These are phyloP conservation scores for Pseudogymnoascus sp. DNA, from an alignment of 2,329 filamentous ascomycete genomes.

Conservation along the genomic window DNA sequence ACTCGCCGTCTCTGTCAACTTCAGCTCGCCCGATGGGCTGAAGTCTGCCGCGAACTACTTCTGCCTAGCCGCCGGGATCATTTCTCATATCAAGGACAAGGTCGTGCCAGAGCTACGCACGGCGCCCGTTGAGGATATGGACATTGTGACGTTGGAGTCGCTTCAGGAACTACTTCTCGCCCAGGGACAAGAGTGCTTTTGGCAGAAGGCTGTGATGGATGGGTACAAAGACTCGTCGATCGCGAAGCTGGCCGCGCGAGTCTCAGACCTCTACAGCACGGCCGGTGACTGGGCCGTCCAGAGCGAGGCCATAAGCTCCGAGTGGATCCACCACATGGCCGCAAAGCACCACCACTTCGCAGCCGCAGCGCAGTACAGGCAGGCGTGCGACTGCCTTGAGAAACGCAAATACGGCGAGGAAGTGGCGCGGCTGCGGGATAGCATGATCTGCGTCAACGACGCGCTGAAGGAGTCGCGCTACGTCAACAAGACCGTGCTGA, in stretches of 20 bases:
- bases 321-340: slow-evolving; percentile 97
- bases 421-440: slow-evolving; percentile 76
- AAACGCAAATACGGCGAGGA: slow-evolving; percentile 95
- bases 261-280: slow-evolving; percentile 81
- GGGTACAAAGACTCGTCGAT: slow-evolving; percentile 87
- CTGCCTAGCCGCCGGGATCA: slow-evolving; percentile 75
- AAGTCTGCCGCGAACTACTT: slow-evolving; percentile 87
- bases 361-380: slow-evolving; percentile 85
- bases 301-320: slow-evolving; percentile 80
- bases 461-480: slow-evolving; percentile 78
- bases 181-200: slow-evolving; percentile 95
- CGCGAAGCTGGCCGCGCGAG: slow-evolving; percentile 79
- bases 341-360: slow-evolving; percentile 98
- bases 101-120: slow-evolving; percentile 77
- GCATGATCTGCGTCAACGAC: slow-evolving; percentile 72
- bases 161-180: slow-evolving; percentile 78
- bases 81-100: slow-evolving; percentile 66
- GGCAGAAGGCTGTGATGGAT: slow-evolving; percentile 94
- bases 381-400: slow-evolving; percentile 83
- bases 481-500: slow-evolving; percentile 71
- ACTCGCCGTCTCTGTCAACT: slow-evolving; percentile 72
- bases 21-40: slow-evolving; percentile 70
- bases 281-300: slow-evolving; percentile 81
- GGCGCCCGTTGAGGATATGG: slow-evolving; percentile 91
- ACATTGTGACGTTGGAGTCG: slow-evolving; percentile 74